phyloP scores from a whole-genome alignment of 495 filamentous ascomycete genomes.

The Aspergillus sparsus region DNA sequence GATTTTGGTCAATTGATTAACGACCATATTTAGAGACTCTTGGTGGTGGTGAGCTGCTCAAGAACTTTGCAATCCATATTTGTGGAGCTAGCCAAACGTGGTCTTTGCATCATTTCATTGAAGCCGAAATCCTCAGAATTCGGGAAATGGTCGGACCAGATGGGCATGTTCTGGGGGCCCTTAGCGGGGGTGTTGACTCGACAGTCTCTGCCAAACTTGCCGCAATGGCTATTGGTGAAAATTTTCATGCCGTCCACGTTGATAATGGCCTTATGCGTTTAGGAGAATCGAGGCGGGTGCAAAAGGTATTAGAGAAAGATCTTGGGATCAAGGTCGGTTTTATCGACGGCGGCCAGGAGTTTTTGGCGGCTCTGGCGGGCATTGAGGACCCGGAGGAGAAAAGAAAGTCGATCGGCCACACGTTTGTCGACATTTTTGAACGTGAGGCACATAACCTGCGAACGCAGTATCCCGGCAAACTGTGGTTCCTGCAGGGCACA shows the following conservation, averaged over 20 bases:
- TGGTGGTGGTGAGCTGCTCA: constrained; percentile 49
- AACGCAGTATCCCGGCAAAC: constrained; percentile 59
- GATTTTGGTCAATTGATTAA: neutral
- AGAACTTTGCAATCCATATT: constrained; percentile 81
- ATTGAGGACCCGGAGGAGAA: constrained; percentile 85
- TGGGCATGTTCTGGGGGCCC: constrained; percentile 81
- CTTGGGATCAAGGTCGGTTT: constrained; percentile 90
- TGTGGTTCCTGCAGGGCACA: constrained; percentile 87
- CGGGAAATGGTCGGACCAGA: constrained; percentile 72
- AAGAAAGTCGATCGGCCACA: constrained; percentile 86
- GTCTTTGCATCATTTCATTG: constrained; percentile 79
- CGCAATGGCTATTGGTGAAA: constrained; percentile 76
- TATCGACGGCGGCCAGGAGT: constrained; percentile 74
- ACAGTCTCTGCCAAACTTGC: constrained; percentile 87
- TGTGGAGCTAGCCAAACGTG: constrained; percentile 74
- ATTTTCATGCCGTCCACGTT: constrained; percentile 87
- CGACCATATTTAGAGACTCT: constrained; percentile 46
- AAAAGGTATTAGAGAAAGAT: constrained; percentile 72
- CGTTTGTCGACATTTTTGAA: constrained; percentile 88
- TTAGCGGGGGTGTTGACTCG: constrained; percentile 88
- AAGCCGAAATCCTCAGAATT: constrained; percentile 78
- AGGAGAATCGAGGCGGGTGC: constrained; percentile 77
- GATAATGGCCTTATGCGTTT: constrained; percentile 88
- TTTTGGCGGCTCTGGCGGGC: constrained; percentile 72
- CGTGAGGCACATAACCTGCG: constrained; percentile 75